phyloP scores from a whole-genome alignment of 2,329 filamentous ascomycete species.

The Colletotrichum lupini region DNA sequence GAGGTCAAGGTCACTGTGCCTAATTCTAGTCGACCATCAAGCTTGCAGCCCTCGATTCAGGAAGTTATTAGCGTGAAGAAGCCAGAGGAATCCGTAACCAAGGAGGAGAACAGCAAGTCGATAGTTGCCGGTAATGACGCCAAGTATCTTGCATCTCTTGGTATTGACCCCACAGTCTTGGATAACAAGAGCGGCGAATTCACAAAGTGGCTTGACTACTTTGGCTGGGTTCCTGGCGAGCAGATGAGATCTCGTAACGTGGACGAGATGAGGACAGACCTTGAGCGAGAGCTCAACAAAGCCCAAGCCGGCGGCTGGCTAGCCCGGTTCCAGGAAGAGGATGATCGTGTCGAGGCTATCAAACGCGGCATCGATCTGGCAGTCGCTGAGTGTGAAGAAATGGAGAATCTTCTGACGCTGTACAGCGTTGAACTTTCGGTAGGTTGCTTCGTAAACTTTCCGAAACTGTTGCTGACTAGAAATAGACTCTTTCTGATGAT shows the following conservation, averaged over 20 bases:
- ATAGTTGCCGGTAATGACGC: slow-evolving; percentile 78
- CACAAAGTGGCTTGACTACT: slow-evolving; percentile 83
- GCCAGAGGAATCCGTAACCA: slow-evolving; percentile 41
- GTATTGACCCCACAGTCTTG: slow-evolving; percentile 81
- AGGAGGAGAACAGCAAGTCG: slow-evolving; percentile 68
- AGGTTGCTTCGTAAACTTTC: slow-evolving; percentile 50
- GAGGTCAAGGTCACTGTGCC: slow-evolving; percentile 69
- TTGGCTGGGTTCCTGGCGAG: slow-evolving; percentile 85
- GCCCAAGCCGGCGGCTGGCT: slow-evolving; percentile 95
- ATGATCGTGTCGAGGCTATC: slow-evolving; percentile 88
- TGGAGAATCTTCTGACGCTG: slow-evolving; percentile 92
- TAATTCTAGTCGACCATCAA: slow-evolving; percentile 51
- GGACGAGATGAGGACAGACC: slow-evolving; percentile 82
- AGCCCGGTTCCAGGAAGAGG: slow-evolving; percentile 84
- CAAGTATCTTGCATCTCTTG: slow-evolving; percentile 81
- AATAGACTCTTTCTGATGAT: slow-evolving; percentile 89
- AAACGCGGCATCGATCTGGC: slow-evolving; percentile 87
- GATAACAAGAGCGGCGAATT: slow-evolving; percentile 84
- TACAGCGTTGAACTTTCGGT: slow-evolving; percentile 95
- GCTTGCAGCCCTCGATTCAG: slow-evolving; percentile 50
- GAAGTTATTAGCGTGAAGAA: slow-evolving; percentile 41
- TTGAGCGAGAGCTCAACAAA: slow-evolving; percentile 88
- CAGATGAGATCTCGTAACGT: slow-evolving; percentile 80
- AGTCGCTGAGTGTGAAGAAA: slow-evolving; percentile 95
- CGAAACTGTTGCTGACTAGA: slow-evolving; percentile 38